Evolutionary conservation across 2,329 filamentous ascomycete genomes (phyloP), one percentile per base, ranked within the genome.

Genomic region (Ophiocordyceps sinensis): DNA sequence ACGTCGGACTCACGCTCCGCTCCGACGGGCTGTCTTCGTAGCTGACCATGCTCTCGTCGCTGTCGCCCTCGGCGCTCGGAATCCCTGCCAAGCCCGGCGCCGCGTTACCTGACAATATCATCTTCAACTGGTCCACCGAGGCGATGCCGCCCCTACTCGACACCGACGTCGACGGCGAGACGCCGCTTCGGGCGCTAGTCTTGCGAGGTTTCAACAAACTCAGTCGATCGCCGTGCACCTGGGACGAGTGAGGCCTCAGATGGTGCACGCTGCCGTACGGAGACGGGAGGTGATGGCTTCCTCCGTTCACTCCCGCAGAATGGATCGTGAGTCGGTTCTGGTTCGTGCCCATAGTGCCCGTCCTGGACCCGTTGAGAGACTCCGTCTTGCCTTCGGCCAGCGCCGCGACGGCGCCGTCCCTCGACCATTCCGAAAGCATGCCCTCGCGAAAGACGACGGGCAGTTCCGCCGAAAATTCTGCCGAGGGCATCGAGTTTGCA

Each of bases 341-440:
- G 54, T 64, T 50, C 12, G 70, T 71, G 15, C 57, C 67, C 41
- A 67, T 70, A 11, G 75, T 83, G 35, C 75, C 80, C 1, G 74
- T 70, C 47, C 75, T 77, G 3, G 86, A 93, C 19, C 85, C 86
- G 41, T 69, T 83, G 41, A 93, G 64, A 4, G 86, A 94, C 12
- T 75, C 74, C 0, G 83, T 76, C 51, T 80, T 84, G 51, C 79
- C 79, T 39, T 70, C 74, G 42, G 83, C 76, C 44, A 85, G 71
- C 31, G 75, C 69, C 11, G 79, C 73, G 40, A 91, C 65, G 28
- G 82, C 83, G 13, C 68, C 63, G 19, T 94, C 87, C 53, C 79
- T 79, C 32, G 77, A 82, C 89, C 89, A 95, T 38, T 84, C 75
- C 17, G 74, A 67, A 43, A 86, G 64, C 73, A 95, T 84, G 49